These are phyloP conservation scores for Cordyceps fumosorosea DNA, from an alignment of 2,329 filamentous ascomycete genomes.

Conservation along the genomic window DNA sequence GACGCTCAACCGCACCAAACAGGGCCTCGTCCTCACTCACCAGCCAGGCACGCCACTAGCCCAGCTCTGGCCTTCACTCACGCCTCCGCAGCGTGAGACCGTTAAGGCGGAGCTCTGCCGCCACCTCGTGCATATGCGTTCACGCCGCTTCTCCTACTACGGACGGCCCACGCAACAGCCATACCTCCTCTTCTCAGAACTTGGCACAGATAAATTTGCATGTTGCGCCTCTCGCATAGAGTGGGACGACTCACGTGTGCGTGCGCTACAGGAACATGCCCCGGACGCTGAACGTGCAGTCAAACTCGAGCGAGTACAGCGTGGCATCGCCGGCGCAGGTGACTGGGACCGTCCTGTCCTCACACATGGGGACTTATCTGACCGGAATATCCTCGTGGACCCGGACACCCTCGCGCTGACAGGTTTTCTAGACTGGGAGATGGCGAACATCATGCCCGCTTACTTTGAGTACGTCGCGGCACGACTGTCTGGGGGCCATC, in stretches of 20 bases:
- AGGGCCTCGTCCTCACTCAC: not conserved
- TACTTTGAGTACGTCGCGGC: conserved; percentile 4
- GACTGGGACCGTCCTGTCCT: not conserved
- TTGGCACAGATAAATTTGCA: not conserved
- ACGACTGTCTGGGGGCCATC: not conserved
- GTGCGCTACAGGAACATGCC: not conserved
- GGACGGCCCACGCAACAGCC: not conserved
- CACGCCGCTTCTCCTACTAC: conserved; percentile 1
- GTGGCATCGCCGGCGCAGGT: not conserved
- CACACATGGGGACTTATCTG: not conserved
- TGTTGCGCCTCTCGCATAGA: not conserved
- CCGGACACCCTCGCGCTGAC: not conserved
- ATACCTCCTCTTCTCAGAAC: not conserved
- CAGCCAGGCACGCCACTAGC: conserved; percentile 1
- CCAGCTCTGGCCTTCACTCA: not conserved
- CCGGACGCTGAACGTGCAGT: not conserved
- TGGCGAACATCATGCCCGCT: conserved; percentile 1
- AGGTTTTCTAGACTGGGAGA: not conserved
- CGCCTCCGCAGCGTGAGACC: not conserved
- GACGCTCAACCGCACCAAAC: not conserved
- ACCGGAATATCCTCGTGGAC: not conserved
- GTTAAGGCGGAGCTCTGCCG: not conserved
- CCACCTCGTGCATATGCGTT: not conserved
- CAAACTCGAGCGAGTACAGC: not conserved
- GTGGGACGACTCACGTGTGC: not conserved